Conservation (phyloP, 2,329 filamentous ascomycete genomes). For the Allantophomopsis cytisporea region DNA sequence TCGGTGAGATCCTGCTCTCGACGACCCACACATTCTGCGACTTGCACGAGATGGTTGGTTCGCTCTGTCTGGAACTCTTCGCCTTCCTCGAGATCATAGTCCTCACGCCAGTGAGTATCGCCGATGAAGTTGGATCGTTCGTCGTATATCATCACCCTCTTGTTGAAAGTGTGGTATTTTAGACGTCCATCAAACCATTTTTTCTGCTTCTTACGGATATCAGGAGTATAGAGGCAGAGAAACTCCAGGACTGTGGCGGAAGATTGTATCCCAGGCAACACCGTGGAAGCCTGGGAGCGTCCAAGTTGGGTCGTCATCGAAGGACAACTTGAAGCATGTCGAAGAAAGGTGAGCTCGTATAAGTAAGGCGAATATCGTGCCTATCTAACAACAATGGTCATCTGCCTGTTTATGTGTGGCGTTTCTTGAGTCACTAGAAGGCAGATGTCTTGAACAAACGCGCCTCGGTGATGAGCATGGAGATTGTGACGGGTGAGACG, state of each 20-base stretch:
- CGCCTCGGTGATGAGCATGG: no score
- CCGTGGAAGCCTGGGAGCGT: background rate
- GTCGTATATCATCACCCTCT: constrained; percentile 81
- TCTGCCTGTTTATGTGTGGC: no score
- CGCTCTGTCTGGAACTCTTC: constrained; percentile 72
- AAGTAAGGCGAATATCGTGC: no score
- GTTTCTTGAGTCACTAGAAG: no score
- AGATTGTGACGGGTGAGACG: no score
- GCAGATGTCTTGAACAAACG: no score
- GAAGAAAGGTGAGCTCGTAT: no score
- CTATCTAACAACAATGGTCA: no score
- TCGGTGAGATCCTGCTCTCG: constrained; percentile 68
- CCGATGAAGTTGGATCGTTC: constrained; percentile 68
- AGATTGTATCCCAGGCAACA: constrained; percentile 18
- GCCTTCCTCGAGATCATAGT: constrained; percentile 59
- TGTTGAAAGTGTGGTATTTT: constrained; percentile 84
- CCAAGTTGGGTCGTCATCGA: background rate
- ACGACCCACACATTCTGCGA: constrained; percentile 59
- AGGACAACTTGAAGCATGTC: no score
- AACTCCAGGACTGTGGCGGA: constrained; percentile 72
- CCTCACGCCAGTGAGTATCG: constrained; percentile 68
- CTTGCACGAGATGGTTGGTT: constrained; percentile 64
- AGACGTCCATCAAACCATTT: constrained; percentile 88
- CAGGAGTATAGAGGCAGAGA: constrained; percentile 75
- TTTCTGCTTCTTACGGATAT: constrained; percentile 77